These are phyloP conservation scores for Pleurotus salmoneostramineus DNA, from an alignment of 768 basidiomycete genomes.

Conservation along the genomic window DNA sequence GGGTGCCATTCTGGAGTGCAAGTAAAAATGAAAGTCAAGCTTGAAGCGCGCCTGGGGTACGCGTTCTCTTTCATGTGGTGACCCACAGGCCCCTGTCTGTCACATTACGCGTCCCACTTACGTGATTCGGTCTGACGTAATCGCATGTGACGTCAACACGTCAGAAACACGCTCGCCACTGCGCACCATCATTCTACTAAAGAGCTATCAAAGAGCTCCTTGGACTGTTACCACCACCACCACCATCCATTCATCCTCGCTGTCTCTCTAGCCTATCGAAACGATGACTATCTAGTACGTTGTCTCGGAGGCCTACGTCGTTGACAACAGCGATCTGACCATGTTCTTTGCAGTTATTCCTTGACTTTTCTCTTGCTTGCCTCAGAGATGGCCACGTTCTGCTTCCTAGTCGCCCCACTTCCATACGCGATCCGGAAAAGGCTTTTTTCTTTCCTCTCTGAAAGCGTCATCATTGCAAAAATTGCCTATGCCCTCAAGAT, in stretches of 20 bases:
- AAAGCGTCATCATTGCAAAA: slow-evolving; percentile 72
- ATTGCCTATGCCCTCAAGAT: slow-evolving; percentile 91
- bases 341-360: slow-evolving; percentile 50
- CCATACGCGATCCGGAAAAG: slow-evolving; percentile 70
- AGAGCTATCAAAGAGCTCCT: slow-evolving; percentile 8
- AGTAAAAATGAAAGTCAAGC: slow-evolving; percentile 3
- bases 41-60: slow-evolving; percentile 9
- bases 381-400: slow-evolving; percentile 85
- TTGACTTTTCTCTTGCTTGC: slow-evolving; percentile 80
- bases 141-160: slow-evolving; percentile 15
- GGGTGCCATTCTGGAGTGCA: slow-evolving; percentile 48
- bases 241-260: not conserved
- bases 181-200: not conserved
- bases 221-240: slow-evolving; percentile 8
- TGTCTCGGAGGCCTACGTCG: slow-evolving; percentile 4
- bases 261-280: not conserved
- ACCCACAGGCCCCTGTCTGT: not conserved
- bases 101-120: not conserved
- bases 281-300: slow-evolving; percentile 44
- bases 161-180: slow-evolving; percentile 1
- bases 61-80: slow-evolving; percentile 18
- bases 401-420: slow-evolving; percentile 79
- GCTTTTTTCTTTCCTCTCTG: slow-evolving; percentile 69
- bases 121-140: not conserved
- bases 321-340: not conserved